Evolutionary conservation across 2,329 filamentous ascomycete genomes (phyloP), one percentile per base, ranked within the genome.

Genomic region (Claviceps sp.): DNA sequence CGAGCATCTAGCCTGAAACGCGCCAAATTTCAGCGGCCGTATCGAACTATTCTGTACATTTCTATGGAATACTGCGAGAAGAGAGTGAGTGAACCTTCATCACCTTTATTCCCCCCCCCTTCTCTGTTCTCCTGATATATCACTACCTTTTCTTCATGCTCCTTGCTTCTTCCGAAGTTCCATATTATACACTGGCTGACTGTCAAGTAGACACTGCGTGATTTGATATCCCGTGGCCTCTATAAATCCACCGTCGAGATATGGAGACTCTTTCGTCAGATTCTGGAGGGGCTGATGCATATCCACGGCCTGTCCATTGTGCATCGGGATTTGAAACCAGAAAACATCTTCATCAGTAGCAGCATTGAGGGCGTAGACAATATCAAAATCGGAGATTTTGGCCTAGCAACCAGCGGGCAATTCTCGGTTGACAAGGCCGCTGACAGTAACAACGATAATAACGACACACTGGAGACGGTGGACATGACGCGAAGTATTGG

Each of bases 11-110:
- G 64, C 20, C 57, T 61, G 43, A 61, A 64, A 13, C 58, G 70
- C 52, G 56, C 65, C 54, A 54, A 72, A 46, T 68, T 69, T 43
- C 72, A 77, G 52, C 73, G 77, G 44, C 70, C 79, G 4, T 77
- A 79, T 54, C 79, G 79, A 50, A 90, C 85, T 0, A 84, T 90
- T 6, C 75, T 98, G 43, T 98, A 96, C 65, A 97, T 98, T 52
- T 93, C 95, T 55, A 98, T 98, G 93, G 93, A 98, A 64, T 95
- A 96, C 59, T 98, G 93, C 62, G 91, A 97, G 65, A 93, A 91
- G 63, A 81, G 87, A 58, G 82, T 85, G 70, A 66, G 77, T 69
- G 13, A 49, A 22, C 14, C 6, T 5, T 11, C 8, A 14, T 43
- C 41, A 7, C 14, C 11, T 34, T 18, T n/a, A 7, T 1, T 14